Evolutionary conservation across 2,329 filamentous ascomycete species (phyloP).

Genomic region (Macrophomina phaseolina): DNA sequence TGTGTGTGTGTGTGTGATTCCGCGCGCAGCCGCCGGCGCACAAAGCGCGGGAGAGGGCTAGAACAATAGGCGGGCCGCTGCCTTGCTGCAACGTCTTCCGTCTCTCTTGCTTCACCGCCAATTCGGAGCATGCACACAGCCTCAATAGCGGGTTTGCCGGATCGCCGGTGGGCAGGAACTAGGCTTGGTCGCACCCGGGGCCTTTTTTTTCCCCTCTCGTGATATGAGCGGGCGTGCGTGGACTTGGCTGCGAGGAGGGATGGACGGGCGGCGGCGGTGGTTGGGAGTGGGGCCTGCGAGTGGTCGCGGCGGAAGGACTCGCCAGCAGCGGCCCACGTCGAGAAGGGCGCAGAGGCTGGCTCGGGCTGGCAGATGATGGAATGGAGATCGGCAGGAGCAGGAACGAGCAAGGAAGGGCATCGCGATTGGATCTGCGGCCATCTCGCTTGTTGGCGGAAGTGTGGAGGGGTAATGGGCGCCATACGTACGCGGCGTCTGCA

Average conservation of each 20-base stretch:
- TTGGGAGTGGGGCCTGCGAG: background rate
- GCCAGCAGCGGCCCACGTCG: background rate
- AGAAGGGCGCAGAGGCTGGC: background rate
- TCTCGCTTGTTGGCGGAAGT: conserved; percentile 1
- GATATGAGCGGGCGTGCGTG: conserved; percentile 10
- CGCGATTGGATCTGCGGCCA: conserved; percentile 19
- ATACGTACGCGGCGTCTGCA: conserved; percentile 11
- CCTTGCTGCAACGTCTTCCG: background rate
- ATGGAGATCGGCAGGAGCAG: conserved; percentile 19
- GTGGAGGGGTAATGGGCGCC: background rate
- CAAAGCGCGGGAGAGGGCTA: background rate
- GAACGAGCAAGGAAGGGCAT: background rate
- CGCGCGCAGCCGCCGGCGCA: conserved; percentile 15
- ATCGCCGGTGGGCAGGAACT: background rate
- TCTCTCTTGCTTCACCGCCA: conserved; percentile 1
- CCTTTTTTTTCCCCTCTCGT: background rate
- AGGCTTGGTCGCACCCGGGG: background rate
- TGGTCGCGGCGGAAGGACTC: background rate
- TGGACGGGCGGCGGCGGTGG: background rate
- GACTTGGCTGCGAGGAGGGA: background rate
- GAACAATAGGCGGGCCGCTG: no score
- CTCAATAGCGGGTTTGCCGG: conserved; percentile 16
- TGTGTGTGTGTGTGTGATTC: background rate
- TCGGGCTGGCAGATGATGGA: conserved; percentile 7
- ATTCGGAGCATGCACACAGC: conserved; percentile 18